Conservation (phyloP, 2,329 filamentous ascomycete species). For the Plectosphaerella cucumerina region DNA sequence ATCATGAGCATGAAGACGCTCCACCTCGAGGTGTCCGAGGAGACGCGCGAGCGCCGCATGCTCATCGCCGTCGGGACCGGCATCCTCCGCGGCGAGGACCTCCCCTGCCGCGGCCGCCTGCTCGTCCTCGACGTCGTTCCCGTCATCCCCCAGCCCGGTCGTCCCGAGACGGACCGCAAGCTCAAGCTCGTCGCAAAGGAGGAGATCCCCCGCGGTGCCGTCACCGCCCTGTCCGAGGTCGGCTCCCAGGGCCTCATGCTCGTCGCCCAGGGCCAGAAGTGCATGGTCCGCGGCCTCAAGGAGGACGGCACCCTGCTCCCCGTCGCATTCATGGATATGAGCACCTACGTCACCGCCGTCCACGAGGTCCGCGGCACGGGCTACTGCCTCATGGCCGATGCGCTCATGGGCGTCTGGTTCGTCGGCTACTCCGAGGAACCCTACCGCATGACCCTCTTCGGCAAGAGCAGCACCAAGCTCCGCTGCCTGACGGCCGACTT, state of each 20-base stretch:
- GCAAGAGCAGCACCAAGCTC: slow-evolving; percentile 75
- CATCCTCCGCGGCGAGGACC: slow-evolving; percentile 82
- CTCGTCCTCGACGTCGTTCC: slow-evolving; percentile 90
- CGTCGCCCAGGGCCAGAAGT: slow-evolving; percentile 91
- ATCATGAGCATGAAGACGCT: slow-evolving; percentile 80
- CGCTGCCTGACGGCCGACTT: slow-evolving; percentile 83
- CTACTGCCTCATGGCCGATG: slow-evolving; percentile 83
- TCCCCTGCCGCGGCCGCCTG: slow-evolving; percentile 77
- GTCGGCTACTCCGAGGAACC: slow-evolving; percentile 95
- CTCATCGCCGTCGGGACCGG: slow-evolving; percentile 84
- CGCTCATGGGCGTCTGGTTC: slow-evolving; percentile 92
- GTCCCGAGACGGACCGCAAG: slow-evolving; percentile 79
- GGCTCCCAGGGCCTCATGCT: slow-evolving; percentile 86
- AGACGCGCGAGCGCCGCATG: slow-evolving; percentile 79
- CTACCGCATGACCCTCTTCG: slow-evolving; percentile 90
- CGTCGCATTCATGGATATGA: slow-evolving; percentile 97
- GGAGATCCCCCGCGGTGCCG: slow-evolving; percentile 84
- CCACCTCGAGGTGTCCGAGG: slow-evolving; percentile 84
- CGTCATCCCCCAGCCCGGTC: slow-evolving; percentile 84
- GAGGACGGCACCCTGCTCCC: slow-evolving; percentile 90
- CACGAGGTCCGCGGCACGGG: slow-evolving; percentile 82
- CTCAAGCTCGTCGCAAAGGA: slow-evolving; percentile 86
- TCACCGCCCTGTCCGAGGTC: slow-evolving; percentile 80
- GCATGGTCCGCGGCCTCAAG: slow-evolving; percentile 92
- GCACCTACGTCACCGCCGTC: slow-evolving; percentile 82